phyloP scores from a whole-genome alignment of 768 basidiomycete genomes.

The Kockovaella imperatae region DNA sequence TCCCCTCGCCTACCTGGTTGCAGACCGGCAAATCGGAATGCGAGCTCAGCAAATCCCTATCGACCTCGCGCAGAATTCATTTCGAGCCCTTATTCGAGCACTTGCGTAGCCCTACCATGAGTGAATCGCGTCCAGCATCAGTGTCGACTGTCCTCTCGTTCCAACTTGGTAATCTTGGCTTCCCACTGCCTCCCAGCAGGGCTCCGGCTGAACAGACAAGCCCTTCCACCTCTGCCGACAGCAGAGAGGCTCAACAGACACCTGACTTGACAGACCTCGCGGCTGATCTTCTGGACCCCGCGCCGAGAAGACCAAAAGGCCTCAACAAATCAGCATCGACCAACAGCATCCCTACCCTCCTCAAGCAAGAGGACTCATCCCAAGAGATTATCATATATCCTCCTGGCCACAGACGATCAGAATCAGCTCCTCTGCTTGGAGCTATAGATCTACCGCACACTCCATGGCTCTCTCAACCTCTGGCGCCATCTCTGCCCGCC shows the following conservation, averaged over 20 bases:
- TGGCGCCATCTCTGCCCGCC: neutral
- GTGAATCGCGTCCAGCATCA: neutral
- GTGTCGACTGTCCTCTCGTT: neutral
- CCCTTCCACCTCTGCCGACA: neutral
- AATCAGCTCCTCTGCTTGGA: constrained; percentile 4
- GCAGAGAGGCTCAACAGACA: neutral
- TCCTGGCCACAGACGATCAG: constrained; percentile 10
- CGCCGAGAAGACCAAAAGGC: constrained; percentile 8
- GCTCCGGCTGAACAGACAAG: neutral
- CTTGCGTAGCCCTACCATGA: neutral
- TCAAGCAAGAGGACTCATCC: neutral
- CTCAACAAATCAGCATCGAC: constrained; percentile 10
- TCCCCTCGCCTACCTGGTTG: neutral
- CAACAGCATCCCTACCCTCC: constrained; percentile 1
- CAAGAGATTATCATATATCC: constrained; percentile 20
- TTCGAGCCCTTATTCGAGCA: neutral
- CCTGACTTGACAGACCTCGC: neutral
- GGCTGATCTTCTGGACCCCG: neutral
- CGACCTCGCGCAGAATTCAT: neutral
- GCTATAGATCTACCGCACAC: constrained; percentile 1
- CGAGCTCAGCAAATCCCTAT: no score
- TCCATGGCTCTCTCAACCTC: neutral
- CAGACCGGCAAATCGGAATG: neutral
- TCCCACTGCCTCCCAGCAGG: constrained; percentile 3
- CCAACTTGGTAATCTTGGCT: neutral